These are phyloP conservation scores for Phytopythium oedochilum DNA, from an alignment of 352 stramenopile species.

Conservation along the genomic window DNA sequence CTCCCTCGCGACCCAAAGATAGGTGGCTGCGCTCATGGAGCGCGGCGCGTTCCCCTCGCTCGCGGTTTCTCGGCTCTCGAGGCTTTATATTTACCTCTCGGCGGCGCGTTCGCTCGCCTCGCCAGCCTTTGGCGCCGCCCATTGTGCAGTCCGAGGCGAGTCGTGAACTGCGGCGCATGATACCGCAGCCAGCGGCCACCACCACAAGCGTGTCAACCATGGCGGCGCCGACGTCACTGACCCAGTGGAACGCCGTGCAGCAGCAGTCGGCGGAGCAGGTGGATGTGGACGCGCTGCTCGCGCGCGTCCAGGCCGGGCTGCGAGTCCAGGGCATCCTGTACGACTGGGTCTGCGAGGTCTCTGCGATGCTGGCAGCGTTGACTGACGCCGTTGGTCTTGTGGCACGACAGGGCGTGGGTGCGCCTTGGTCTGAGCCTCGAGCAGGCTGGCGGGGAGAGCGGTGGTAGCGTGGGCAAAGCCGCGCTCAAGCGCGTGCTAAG, in stretches of 20 bases:
- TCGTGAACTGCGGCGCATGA: neutral
- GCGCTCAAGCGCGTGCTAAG: constrained; percentile 56
- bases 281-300: constrained; percentile 40
- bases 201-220: neutral
- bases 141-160: neutral
- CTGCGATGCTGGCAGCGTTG: neutral
- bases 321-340: constrained; percentile 45
- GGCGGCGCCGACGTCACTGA: constrained; percentile 42
- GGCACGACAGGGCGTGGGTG: constrained; percentile 41
- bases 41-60: neutral
- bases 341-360: constrained; percentile 5
- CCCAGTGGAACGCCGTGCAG: constrained; percentile 65
- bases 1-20: neutral
- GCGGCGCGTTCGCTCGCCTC: neutral
- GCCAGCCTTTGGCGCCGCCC: neutral
- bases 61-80: neutral
- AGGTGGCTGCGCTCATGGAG: neutral
- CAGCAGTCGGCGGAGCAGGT: constrained; percentile 62
- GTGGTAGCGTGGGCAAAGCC: constrained; percentile 36
- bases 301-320: constrained; percentile 30
- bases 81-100: neutral
- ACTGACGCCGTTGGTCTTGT: neutral
- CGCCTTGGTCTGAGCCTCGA: constrained; percentile 42
- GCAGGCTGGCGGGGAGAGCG: constrained; percentile 30
- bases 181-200: neutral